phyloP scores from a whole-genome alignment of 306 rosid species.

The Sophora flavescens region DNA sequence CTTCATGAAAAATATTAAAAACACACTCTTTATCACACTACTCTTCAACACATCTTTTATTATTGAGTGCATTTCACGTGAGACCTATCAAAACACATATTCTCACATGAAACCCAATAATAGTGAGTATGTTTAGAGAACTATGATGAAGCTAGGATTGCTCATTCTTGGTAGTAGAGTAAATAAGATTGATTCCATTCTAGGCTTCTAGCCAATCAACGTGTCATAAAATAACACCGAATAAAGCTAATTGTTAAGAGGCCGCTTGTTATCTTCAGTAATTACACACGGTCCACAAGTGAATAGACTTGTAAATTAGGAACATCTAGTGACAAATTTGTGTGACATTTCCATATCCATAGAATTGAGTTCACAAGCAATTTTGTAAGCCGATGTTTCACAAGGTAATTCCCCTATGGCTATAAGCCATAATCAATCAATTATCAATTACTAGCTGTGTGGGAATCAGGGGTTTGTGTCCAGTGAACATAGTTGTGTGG shows the following conservation, averaged over 20 bases:
- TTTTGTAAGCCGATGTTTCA: neutral
- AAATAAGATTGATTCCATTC: neutral
- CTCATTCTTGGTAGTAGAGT: neutral
- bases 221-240: too few relatives aligned
- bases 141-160: too few relatives aligned
- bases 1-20: too few relatives aligned
- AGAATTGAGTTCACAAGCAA: conserved; percentile 5
- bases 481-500: conserved; percentile 78
- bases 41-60: too few relatives aligned
- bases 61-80: too few relatives aligned
- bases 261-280: neutral
- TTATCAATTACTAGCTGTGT: conserved; percentile 39
- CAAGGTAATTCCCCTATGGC: neutral
- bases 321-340: neutral
- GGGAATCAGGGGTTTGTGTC: conserved; percentile 77
- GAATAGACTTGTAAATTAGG: neutral
- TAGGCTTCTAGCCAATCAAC: too few relatives aligned
- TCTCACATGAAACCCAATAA: too few relatives aligned
- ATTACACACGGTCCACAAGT: neutral
- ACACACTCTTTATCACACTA: too few relatives aligned
- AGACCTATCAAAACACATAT: too few relatives aligned
- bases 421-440: neutral
- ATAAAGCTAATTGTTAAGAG: neutral
- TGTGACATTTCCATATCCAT: conserved; percentile 9
- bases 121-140: too few relatives aligned